Evolutionary conservation across 202 grass and related monocot genomes (phyloP).

Genomic region (Setaria viridis): DNA sequence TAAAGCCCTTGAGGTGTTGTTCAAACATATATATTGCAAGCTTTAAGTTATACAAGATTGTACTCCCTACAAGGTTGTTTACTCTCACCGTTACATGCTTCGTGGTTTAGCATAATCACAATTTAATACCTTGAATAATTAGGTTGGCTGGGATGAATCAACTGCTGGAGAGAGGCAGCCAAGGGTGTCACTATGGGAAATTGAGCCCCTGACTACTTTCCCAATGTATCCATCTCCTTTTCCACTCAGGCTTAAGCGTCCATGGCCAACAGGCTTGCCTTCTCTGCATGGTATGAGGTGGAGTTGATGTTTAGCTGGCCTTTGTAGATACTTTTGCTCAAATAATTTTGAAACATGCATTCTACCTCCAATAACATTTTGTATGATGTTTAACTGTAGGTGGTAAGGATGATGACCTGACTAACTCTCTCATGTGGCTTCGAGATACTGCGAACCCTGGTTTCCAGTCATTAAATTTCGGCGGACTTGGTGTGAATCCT

Average conservation of each 20-base stretch:
- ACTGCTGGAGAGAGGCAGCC: slow-evolving; percentile 97
- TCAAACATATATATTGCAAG: slow-evolving; percentile 5
- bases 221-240: slow-evolving; percentile 98
- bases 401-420: slow-evolving; percentile 88
- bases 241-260: slow-evolving; percentile 96
- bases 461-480: slow-evolving; percentile 88
- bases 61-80: background rate
- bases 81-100: background rate
- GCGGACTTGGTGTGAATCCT: slow-evolving; percentile 70
- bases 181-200: slow-evolving; percentile 97
- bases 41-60: slow-evolving; percentile 10
- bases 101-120: slow-evolving; percentile 25
- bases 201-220: slow-evolving; percentile 98
- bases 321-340: slow-evolving; percentile 10
- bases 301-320: slow-evolving; percentile 28
- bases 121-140: slow-evolving; percentile 39
- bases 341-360: slow-evolving; percentile 11
- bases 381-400: slow-evolving; percentile 54
- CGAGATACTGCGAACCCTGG: slow-evolving; percentile 77
- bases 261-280: slow-evolving; percentile 93
- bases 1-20: slow-evolving; percentile 26
- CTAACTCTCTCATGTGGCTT: slow-evolving; percentile 84
- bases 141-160: slow-evolving; percentile 99
- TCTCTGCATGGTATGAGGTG: slow-evolving; percentile 73
- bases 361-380: slow-evolving; percentile 20